Base-by-base conservation (phyloP, 1,139 yeast species). In the Ogataea hybrid region DNA sequence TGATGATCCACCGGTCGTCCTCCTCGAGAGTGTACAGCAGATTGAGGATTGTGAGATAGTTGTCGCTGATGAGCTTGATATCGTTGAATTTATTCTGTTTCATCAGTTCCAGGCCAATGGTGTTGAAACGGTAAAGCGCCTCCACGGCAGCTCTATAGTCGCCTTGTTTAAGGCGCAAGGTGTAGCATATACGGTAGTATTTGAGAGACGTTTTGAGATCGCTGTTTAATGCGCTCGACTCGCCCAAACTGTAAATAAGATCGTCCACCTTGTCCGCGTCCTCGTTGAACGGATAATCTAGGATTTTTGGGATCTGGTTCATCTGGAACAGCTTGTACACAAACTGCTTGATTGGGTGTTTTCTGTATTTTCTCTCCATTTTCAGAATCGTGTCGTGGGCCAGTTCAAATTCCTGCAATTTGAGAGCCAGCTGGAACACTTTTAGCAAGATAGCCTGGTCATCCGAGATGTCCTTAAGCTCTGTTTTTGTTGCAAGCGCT, bases 141-240 rank as follows among this genome's bases (percentile, higher is more conserved):
- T 81, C 84, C 21, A 72, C 63, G 1, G 85, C 77, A 5, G 79
- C 77, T 50, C 84, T 63, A 48, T 66, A 71, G 56, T 79, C 81
- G 10, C 68, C 68, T 25, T 54, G 56, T 28, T 61, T 56, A 25
- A 59, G 57, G 51, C 86, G 71, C 73, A 82, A 75, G 0, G 84
- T 64, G 54, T 77, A 79, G 41, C 77, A 61, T 28, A 75, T 71
- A 53, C 80, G 74, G 57, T 75, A 77, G 48, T 69, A 73, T 49
- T 65, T 73, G 35, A 79, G 62, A 0, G 64, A 47, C 14, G 47
- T 41, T 22, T 44, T 48, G 18, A 54, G 25, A 18, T 60, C 62
- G 14, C 50, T 47, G 18, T 47, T 44, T 9, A 49, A 36, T 1
- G 54, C 46, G 25, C 51, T 47, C 18, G 49, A 41, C 42, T 58